These are phyloP conservation scores for Rachicladosporium sp. DNA, from an alignment of 2,329 filamentous ascomycete genomes.

Conservation along the genomic window DNA sequence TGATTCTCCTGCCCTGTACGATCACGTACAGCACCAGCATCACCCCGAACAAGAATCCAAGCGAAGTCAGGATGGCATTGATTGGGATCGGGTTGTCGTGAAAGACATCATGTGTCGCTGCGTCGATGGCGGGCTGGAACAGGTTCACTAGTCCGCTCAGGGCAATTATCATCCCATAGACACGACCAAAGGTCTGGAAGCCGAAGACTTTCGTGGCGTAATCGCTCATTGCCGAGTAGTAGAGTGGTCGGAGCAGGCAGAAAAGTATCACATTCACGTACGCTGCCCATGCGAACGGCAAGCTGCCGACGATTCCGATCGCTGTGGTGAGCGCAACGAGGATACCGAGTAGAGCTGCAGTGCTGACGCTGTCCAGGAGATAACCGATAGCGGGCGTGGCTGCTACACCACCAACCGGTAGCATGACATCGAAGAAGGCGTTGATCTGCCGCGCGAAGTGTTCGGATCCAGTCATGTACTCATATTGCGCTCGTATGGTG, in stretches of 20 bases:
- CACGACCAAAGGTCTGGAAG: conserved; percentile 83
- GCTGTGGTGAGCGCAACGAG: conserved; percentile 60
- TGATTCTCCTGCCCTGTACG: conserved; percentile 28
- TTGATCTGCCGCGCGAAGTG: conserved; percentile 57
- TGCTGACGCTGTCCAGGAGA: conserved; percentile 65
- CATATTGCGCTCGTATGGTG: conserved; percentile 70
- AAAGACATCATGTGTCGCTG: conserved; percentile 62
- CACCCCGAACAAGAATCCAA: conserved; percentile 52
- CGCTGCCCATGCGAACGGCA: conserved; percentile 58
- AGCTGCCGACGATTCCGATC: conserved; percentile 66
- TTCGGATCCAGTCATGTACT: conserved; percentile 56
- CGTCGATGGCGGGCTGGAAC: conserved; percentile 66
- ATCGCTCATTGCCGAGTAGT: conserved; percentile 74
- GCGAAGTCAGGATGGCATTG: conserved; percentile 53
- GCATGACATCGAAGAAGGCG: conserved; percentile 68
- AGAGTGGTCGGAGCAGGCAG: conserved; percentile 73
- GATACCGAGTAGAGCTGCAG: conserved; percentile 53
- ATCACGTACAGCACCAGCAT: conserved; percentile 56
- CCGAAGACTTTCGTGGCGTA: conserved; percentile 87
- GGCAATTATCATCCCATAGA: conserved; percentile 83
- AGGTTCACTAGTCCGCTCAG: conserved; percentile 74
- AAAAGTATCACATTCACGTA: conserved; percentile 69
- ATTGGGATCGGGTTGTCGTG: conserved; percentile 62
- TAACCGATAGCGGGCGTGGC: conserved; percentile 79
- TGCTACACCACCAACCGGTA: conserved; percentile 68